These are phyloP conservation scores for Hevea brasiliensis DNA, from an alignment of 345 rosid species.

Conservation along the genomic window DNA sequence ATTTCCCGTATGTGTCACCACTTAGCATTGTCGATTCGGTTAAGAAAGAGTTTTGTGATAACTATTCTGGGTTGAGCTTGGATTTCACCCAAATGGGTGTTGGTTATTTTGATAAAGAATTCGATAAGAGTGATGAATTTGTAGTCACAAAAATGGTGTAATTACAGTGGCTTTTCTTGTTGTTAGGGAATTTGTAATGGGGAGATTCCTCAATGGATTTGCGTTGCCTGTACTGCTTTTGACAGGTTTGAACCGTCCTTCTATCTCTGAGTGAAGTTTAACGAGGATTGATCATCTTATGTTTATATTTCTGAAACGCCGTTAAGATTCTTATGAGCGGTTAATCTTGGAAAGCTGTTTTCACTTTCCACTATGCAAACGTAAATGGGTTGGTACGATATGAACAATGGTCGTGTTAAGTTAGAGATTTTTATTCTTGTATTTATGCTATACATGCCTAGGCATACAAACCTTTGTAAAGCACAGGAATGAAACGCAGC, in stretches of 20 bases:
- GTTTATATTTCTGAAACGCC: neutral
- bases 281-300: neutral
- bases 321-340: neutral
- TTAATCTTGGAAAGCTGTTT: neutral
- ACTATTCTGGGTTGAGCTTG: neutral
- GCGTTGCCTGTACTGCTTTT: constrained; percentile 51
- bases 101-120: neutral
- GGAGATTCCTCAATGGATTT: constrained; percentile 43
- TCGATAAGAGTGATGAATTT: neutral
- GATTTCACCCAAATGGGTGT: constrained; percentile 9
- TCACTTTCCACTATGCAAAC: neutral
- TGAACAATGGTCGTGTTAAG: too few relatives aligned
- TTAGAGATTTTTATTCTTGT: too few relatives aligned
- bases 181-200: constrained; percentile 27
- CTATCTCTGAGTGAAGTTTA: neutral
- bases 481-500: too few relatives aligned
- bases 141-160: neutral
- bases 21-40: neutral
- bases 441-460: too few relatives aligned
- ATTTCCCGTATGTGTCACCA: neutral
- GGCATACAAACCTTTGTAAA: too few relatives aligned
- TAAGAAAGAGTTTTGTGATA: neutral
- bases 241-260: constrained; percentile 35
- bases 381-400: neutral
- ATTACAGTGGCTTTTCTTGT: neutral